These are phyloP conservation scores for Chaetomium cochliodes DNA, from an alignment of 495 filamentous ascomycete species.

Conservation along the genomic window DNA sequence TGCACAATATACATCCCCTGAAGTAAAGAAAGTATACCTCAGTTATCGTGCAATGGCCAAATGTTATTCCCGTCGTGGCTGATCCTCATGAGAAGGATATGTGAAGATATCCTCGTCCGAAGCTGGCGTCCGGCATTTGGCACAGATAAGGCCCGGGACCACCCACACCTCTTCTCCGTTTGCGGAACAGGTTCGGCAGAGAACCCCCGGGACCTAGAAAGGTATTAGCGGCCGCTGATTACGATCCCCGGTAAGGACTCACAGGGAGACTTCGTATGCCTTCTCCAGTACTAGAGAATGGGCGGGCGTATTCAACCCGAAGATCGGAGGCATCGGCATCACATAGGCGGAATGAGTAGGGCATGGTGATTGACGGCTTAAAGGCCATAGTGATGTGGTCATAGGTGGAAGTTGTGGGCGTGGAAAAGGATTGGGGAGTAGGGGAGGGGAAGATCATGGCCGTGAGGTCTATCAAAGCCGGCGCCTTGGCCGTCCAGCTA, in stretches of 20 bases:
- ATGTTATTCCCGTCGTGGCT: neutral
- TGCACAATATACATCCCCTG: no score
- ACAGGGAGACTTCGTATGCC: slow-evolving; percentile 15
- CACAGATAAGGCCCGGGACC: slow-evolving; percentile 47
- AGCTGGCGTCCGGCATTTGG: slow-evolving; percentile 44
- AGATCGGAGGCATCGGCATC: neutral
- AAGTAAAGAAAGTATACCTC: no score
- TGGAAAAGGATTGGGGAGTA: neutral
- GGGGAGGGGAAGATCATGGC: neutral
- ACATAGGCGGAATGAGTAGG: neutral
- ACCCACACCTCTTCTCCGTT: slow-evolving; percentile 54
- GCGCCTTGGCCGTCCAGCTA: neutral
- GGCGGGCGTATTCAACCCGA: no score
- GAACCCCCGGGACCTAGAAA: slow-evolving; percentile 31
- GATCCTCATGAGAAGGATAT: neutral
- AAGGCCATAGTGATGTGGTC: neutral
- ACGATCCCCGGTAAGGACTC: neutral
- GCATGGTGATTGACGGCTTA: neutral
- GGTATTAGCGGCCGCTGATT: neutral
- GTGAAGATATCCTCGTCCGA: slow-evolving; percentile 1
- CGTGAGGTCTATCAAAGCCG: neutral
- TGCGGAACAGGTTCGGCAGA: slow-evolving; percentile 35
- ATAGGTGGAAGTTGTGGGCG: neutral
- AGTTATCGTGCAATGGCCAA: neutral
- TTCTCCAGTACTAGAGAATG: neutral